Percentiles rank a stretch among this genome's conserved stretches.
Evolutionary conservation across 768 basidiomycete species (phyloP).

Genomic region (Cystobasidium ongulense): DNA sequence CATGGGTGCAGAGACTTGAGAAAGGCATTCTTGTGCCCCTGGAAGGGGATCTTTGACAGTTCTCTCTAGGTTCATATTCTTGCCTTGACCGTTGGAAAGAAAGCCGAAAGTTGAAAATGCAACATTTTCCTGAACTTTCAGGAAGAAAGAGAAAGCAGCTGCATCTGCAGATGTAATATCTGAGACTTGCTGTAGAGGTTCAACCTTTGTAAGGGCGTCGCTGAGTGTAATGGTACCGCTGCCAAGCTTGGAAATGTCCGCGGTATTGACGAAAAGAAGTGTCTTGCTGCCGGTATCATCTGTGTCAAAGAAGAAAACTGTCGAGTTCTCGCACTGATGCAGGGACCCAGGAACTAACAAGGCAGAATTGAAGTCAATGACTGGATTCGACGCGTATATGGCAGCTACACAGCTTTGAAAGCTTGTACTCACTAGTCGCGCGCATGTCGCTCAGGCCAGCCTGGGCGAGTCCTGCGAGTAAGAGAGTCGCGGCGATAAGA

Average conservation of each 20-base stretch:
- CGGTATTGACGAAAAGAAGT: constrained; percentile 33
- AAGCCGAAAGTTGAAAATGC: constrained; percentile 32
- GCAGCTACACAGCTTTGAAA: background rate
- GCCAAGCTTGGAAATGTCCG: background rate
- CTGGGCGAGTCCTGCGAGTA: constrained; percentile 1
- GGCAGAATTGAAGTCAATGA: background rate
- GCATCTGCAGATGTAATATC: constrained; percentile 35
- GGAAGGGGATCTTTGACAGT: constrained; percentile 31
- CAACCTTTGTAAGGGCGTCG: constrained; percentile 8
- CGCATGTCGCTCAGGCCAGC: constrained; percentile 12
- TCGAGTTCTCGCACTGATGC: constrained; percentile 36
- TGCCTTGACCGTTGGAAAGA: constrained; percentile 37
- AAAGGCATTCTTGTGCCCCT: constrained; percentile 23
- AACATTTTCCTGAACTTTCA: background rate
- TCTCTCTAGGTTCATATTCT: constrained; percentile 34
- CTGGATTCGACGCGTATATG: background rate
- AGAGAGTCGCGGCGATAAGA: constrained; percentile 1
- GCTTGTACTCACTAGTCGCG: background rate
- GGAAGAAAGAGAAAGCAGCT: background rate
- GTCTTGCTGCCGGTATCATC: constrained; percentile 30
- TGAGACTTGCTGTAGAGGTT: constrained; percentile 30
- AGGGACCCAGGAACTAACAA: constrained; percentile 26
- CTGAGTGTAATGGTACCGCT: constrained; percentile 18
- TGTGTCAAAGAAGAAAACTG: constrained; percentile 37
- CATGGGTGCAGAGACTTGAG: background rate